phyloP scores from a whole-genome alignment of 768 basidiomycete genomes.

The Suillus subluteus region DNA sequence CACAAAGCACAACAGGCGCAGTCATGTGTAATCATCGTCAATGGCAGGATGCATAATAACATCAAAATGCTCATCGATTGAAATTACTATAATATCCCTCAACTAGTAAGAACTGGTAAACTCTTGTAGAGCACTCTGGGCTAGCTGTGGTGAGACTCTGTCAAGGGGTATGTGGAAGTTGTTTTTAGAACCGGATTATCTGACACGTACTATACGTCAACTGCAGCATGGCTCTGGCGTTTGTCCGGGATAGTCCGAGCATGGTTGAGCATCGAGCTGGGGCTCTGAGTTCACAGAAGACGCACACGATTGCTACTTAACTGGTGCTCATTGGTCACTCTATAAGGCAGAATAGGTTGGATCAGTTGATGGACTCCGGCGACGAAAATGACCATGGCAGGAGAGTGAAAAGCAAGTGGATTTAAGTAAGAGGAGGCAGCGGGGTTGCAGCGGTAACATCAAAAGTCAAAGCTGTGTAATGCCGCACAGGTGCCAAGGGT shows the following conservation, averaged over 20 bases:
- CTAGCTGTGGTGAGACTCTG: not conserved
- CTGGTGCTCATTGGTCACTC: not conserved
- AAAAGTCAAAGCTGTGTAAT: no score
- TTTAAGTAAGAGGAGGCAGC: no score
- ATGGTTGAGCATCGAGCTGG: not conserved
- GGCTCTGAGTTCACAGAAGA: not conserved
- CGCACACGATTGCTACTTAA: not conserved
- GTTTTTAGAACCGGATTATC: not conserved
- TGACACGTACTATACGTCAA: no score
- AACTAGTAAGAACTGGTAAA: not conserved
- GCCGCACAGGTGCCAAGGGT: not conserved
- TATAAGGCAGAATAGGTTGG: not conserved
- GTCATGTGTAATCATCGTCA: not conserved
- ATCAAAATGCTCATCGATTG: not conserved
- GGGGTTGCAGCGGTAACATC: not conserved
- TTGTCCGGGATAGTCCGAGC: not conserved
- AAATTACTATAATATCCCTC: not conserved
- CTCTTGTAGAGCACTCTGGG: not conserved
- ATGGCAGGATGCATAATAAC: not conserved
- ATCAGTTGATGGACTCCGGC: not conserved
- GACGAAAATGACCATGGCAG: not conserved
- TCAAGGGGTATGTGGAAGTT: not conserved
- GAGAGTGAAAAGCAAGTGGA: no score
- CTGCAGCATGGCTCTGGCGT: not conserved
- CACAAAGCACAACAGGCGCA: not conserved